Base-by-base conservation (phyloP, 768 basidiomycete genomes). In the Mycena albidolilacea region DNA sequence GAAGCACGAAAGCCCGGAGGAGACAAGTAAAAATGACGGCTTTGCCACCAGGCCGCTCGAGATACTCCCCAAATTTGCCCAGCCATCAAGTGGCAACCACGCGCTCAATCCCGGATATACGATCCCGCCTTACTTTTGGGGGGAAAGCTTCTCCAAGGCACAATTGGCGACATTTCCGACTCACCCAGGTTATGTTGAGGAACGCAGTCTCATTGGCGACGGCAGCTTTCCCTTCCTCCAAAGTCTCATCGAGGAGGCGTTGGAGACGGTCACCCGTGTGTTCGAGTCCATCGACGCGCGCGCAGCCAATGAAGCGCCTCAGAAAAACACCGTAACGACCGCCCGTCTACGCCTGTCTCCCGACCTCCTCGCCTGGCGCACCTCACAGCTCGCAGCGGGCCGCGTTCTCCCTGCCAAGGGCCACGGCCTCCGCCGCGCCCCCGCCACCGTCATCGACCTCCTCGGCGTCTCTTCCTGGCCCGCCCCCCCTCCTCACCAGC, bases 81-180 rank as follows among this genome's bases (percentile, higher is more conserved):
- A 3, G 30, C 3, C 3, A 30, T 30, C 30, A 30, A 30, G 4
- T 30, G 4, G 30, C 30, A 30, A 30, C 30, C 30, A 30, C 3
- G 30, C 30, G 30, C 30, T 30, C 30, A 30, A 30, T 30, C 30
- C 30, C 1, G 30, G 30, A 30, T 30, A 30, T 30, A 30, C 30
- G 30, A 30, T 30, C 30, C 66, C 67, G 35, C 67, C 67, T 38
- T 69, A 69, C 60, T 69, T 61, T 60, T 69, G 67, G 67, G 60
- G 67, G 7, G 60, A 69, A 39, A 19, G 46, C 12, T n/a, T 19
- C n/a, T 46, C n/a, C 38, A 55, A 50, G 46, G 60, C 55, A 37
- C 2, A 68, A 6, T n/a, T n/a, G 54, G 54, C 17, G 41, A 35
- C n/a, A n/a, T 44, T 59, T 11, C 38, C 17, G 21, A 19, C 23